Evolutionary conservation across 257 asterid species (phyloP), one percentile per base, ranked within the genome.

Genomic region (Gentiana straminea): DNA sequence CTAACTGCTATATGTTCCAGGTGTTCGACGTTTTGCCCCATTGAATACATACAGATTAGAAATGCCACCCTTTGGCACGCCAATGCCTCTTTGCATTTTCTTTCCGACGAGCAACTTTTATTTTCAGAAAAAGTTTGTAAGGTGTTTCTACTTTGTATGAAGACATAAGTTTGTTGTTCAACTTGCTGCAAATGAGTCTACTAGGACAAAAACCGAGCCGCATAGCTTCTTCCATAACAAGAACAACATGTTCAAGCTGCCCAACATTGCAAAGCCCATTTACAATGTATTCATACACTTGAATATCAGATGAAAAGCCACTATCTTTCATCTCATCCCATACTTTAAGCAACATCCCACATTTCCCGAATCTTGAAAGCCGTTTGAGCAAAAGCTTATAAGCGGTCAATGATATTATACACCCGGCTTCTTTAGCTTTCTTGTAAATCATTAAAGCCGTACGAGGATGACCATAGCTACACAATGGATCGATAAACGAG

Each of bases 31-130:
- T 24, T 24, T 24, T 24, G 24, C 24, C 24, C 24, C 24, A 24
- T 24, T 24, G 24, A 24, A 24, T 24, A 24, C 24, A 24, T 24
- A 24, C 24, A 24, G 24, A 24, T 24, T 64, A 86, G 68, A 84
- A 90, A 64, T 90, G 97, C 95, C 96, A 90, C 24, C 97, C 97
- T 79, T 90, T 84, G 43, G 84, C 83, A 60, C 89, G 85, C 92
- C 98, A 91, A 69, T 74, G 68, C 64, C 79, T 73, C 53, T 70
- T 88, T 6, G 95, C 93, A 39, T 91, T 87, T 62, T 84, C 91
- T 54, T 67, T 70, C 51, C 61, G 56, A 47, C 98, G 92, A 33
- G 92, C 94, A 3, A 35, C 70, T 64, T 79, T 82, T 36, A 91
- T 63, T 81, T 86, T 90, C 62, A 81, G 65, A 55, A 69, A 79